These are phyloP conservation scores for Leishmania major DNA, from an alignment of 208 protist species.

Conservation along the genomic window DNA sequence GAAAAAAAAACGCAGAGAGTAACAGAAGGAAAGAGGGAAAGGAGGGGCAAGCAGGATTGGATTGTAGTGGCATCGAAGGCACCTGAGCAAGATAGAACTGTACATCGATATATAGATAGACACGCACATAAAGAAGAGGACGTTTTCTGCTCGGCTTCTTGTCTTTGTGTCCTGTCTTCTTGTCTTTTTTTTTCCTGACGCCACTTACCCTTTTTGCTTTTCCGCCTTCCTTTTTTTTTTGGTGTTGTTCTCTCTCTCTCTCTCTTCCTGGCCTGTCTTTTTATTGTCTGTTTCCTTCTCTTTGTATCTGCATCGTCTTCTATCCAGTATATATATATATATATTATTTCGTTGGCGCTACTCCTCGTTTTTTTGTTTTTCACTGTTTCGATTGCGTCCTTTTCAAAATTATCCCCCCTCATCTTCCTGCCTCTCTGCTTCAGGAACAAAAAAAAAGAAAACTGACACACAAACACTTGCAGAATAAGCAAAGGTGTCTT, in stretches of 20 bases:
- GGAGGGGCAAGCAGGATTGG: conserved; percentile 4
- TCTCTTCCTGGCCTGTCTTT: conserved; percentile 13
- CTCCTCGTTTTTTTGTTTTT: background rate
- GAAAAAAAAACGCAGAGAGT: conserved; percentile 1
- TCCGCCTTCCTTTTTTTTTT: background rate
- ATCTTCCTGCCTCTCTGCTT: background rate
- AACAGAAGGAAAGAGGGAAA: conserved; percentile 18
- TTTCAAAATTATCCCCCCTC: no score
- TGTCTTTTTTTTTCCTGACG: conserved; percentile 3
- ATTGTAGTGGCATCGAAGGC: background rate
- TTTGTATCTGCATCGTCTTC: background rate
- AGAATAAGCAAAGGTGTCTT: background rate
- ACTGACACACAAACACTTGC: background rate
- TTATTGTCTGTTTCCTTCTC: conserved; percentile 1
- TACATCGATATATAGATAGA: conserved; percentile 22
- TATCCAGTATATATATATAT: conserved; percentile 3
- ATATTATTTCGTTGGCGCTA: background rate
- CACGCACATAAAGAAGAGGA: background rate
- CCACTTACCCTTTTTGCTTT: background rate
- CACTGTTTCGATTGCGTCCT: background rate
- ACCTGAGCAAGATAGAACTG: conserved; percentile 5
- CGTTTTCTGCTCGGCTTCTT: background rate
- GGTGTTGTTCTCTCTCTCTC: background rate
- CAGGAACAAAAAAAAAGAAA: background rate
- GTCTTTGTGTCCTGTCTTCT: conserved; percentile 16